These are phyloP conservation scores for Colletotrichum sp. DNA, from an alignment of 2,329 filamentous ascomycete genomes.

Conservation along the genomic window DNA sequence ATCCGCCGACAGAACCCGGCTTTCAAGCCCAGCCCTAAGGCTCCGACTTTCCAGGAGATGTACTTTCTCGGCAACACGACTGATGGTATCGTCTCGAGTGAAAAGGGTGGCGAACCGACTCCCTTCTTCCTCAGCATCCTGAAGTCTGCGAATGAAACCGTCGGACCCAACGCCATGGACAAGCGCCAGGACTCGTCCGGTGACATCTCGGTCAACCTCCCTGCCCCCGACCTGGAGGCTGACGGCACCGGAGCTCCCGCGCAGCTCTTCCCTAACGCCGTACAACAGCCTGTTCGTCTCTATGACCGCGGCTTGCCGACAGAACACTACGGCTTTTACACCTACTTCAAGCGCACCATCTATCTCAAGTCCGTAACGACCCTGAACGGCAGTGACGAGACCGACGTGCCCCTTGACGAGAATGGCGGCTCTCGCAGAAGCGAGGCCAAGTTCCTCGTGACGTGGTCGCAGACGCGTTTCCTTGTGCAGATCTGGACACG, in stretches of 20 bases:
- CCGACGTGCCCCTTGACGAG: constrained; percentile 50
- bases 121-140: constrained; percentile 87
- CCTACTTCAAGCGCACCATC: constrained; percentile 86
- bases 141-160: constrained; percentile 42
- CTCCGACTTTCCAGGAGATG: constrained; percentile 72
- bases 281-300: constrained; percentile 80
- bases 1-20: constrained; percentile 25
- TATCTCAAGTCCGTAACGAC: constrained; percentile 69
- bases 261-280: constrained; percentile 71
- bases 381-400: constrained; percentile 48
- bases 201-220: constrained; percentile 46
- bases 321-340: constrained; percentile 95
- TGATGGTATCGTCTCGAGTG: constrained; percentile 67
- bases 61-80: constrained; percentile 86
- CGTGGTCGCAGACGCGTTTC: constrained; percentile 64
- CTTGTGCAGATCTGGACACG: constrained; percentile 71
- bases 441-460: constrained; percentile 60
- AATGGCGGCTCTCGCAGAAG: constrained; percentile 58
- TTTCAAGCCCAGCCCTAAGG: constrained; percentile 57
- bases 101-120: constrained; percentile 83
- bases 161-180: constrained; percentile 28
- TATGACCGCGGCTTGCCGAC: constrained; percentile 81
- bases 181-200: constrained; percentile 27
- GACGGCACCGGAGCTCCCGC: constrained; percentile 78
- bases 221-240: constrained; percentile 62